Base-by-base conservation (phyloP, 2,329 filamentous ascomycete genomes). In the Westerdykella aurantiaca region DNA sequence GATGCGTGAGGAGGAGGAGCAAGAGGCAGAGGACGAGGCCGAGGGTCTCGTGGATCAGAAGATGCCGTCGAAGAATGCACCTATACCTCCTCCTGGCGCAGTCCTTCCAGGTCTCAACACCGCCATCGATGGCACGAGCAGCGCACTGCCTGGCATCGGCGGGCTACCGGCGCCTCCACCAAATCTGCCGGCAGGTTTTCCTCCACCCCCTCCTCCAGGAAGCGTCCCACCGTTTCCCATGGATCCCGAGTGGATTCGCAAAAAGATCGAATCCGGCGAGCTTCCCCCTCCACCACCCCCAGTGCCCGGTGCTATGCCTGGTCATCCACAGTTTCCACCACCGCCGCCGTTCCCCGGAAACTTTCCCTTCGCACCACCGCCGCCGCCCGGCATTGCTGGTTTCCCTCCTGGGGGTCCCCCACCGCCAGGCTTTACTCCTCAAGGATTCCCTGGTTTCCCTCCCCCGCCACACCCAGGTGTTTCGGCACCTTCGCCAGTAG, bases 31-130 rank as follows among this genome's bases (percentile, higher is more conserved):
- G 64, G 93, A 97, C 62, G 93, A 97, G 69, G 85, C 86, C 54
- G 91, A 97, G 52, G 90, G 88, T 2, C 76, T 97, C 37, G 84
- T 94, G 42, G 93, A 98, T 59, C 93, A 98, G 66, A 86, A 86
- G 67, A 88, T 85, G 78, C 85, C 79, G 16, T 69, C 80, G 23
- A 81, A 79, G 56, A 73, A 74, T 47, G 67, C 77, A 16, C 78
- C 66, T 3, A 75, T 78, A 22, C 78, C 86, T 44, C 83, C 82
- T 4, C 84, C 82, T 6, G 86, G 81, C 25, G 59, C 69, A 37
- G 59, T 60, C 7, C 49, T 66, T 4, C 64, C 61, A 34, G 64
- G 64, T 23, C 57, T 61, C 51, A 57, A 48, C 38, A 51, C 56
- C 18, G 56, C 64, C 14, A 64, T 61, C 48, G 67, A 71, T 42